A percentile compares a stretch with the other conserved stretches of the same genome.
These are phyloP conservation scores for Tulasnella sp. DNA, from an alignment of 768 basidiomycete species.

Conservation along the genomic window DNA sequence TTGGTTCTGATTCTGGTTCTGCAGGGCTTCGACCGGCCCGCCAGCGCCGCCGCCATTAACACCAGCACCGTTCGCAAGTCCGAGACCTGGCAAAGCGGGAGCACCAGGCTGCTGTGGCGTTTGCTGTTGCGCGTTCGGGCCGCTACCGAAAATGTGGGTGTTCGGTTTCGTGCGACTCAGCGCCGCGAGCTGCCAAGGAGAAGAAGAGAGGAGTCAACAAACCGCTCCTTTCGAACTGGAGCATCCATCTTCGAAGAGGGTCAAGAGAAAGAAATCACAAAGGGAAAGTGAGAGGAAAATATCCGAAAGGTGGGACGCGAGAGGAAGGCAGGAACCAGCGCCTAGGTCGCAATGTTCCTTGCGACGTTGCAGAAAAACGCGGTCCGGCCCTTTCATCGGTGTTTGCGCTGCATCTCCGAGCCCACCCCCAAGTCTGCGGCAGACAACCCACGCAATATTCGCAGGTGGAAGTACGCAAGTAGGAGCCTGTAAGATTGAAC, in stretches of 20 bases:
- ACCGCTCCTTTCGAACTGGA: neutral
- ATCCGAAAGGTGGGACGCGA: neutral
- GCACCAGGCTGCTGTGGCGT: neutral
- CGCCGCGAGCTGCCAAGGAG: neutral
- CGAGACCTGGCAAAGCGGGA: neutral
- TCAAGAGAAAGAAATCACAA: neutral
- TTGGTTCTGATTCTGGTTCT: neutral
- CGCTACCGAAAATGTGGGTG: neutral
- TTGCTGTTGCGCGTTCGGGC: neutral
- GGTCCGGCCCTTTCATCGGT: neutral
- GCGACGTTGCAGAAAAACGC: slow-evolving; percentile 3
- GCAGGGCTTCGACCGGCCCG: neutral
- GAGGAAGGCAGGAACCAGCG: neutral
- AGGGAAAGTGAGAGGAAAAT: neutral
- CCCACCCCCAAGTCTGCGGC: neutral
- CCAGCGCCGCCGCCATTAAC: neutral
- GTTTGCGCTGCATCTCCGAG: neutral
- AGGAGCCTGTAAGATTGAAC: neutral
- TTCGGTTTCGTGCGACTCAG: neutral
- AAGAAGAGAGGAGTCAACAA: neutral
- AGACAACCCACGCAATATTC: neutral
- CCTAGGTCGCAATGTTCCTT: neutral
- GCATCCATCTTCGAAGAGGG: neutral
- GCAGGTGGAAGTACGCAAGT: neutral
- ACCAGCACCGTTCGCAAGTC: neutral